Conservation (phyloP, 345 rosid genomes). For the Eucalyptus erythrocorys region DNA sequence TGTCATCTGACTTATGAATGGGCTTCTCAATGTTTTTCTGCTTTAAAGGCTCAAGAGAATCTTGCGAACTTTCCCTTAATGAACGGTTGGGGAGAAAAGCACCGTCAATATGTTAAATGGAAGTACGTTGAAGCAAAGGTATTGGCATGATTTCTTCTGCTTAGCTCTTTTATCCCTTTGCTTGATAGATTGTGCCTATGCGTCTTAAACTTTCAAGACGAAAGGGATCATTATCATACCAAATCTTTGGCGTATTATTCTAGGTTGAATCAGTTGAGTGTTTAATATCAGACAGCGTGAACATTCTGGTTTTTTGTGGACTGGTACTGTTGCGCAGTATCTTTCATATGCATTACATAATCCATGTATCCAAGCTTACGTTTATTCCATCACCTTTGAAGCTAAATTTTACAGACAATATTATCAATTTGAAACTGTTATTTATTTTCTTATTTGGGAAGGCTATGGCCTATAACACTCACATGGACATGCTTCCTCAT, state of each 20-base stretch:
- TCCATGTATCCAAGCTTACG: neutral
- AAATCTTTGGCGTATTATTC: neutral
- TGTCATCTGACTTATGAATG: neutral
- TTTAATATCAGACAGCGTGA: neutral
- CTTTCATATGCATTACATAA: neutral
- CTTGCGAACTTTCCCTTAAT: constrained; percentile 69
- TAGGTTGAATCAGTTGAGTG: neutral
- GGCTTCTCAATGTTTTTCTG: neutral
- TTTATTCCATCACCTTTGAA: neutral
- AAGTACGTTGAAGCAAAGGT: constrained; percentile 91
- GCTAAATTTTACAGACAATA: neutral
- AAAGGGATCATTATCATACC: neutral
- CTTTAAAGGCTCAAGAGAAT: constrained; percentile 87
- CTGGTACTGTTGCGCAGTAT: neutral
- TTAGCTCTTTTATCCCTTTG: neutral
- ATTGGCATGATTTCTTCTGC: neutral
- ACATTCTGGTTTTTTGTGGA: neutral
- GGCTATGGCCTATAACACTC: neutral
- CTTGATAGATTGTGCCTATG: neutral
- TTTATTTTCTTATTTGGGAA: neutral
- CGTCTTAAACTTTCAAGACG: neutral
- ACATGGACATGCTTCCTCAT: neutral
- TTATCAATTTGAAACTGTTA: neutral
- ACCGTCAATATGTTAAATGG: constrained; percentile 81
- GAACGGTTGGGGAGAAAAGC: constrained; percentile 99